A percentile compares a stretch with the other conserved stretches of the same genome.
Conservation (phyloP, 2,329 filamentous ascomycete species). For the Colletotrichum musicola region DNA sequence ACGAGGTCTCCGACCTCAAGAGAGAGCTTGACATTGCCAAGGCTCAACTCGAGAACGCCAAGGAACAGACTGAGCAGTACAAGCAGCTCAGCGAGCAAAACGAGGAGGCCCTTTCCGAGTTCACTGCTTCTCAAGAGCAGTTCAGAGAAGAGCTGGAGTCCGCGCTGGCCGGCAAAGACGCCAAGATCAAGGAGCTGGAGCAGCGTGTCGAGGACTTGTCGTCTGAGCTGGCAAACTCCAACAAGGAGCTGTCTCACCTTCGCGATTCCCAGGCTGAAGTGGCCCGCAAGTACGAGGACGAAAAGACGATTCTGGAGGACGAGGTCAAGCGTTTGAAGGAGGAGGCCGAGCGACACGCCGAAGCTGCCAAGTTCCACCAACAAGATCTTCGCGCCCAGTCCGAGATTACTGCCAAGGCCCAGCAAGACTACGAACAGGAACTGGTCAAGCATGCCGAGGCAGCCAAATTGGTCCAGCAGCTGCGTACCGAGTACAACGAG, state of each 20-base stretch:
- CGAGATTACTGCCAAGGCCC: conserved; percentile 91
- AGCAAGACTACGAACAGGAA: conserved; percentile 95
- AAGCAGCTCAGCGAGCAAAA: conserved; percentile 87
- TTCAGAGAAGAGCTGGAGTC: conserved; percentile 89
- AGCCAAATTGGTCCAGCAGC: conserved; percentile 83
- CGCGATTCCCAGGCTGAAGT: conserved; percentile 85
- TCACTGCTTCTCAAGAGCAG: conserved; percentile 85
- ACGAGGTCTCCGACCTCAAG: conserved; percentile 88
- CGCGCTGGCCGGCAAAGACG: conserved; percentile 81
- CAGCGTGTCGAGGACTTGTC: conserved; percentile 88
- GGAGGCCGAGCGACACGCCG: conserved; percentile 82
- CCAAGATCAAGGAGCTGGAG: conserved; percentile 83
- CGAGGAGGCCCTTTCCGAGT: conserved; percentile 86
- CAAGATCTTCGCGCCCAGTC: conserved; percentile 94
- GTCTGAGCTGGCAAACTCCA: conserved; percentile 83
- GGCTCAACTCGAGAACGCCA: conserved; percentile 83
- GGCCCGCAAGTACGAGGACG: conserved; percentile 79
- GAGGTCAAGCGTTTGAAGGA: conserved; percentile 87
- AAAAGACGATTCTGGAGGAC: conserved; percentile 82
- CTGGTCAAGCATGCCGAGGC: conserved; percentile 95
- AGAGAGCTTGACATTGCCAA: conserved; percentile 86
- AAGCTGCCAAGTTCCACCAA: conserved; percentile 86
- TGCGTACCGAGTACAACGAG: conserved; percentile 85
- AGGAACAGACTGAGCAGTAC: conserved; percentile 87
- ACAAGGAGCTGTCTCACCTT: conserved; percentile 83